Percentiles rank a stretch among this genome's conserved stretches.
These are phyloP conservation scores for Hemerocallis citrina DNA, from an alignment of 106 monocot genomes.

Conservation along the genomic window DNA sequence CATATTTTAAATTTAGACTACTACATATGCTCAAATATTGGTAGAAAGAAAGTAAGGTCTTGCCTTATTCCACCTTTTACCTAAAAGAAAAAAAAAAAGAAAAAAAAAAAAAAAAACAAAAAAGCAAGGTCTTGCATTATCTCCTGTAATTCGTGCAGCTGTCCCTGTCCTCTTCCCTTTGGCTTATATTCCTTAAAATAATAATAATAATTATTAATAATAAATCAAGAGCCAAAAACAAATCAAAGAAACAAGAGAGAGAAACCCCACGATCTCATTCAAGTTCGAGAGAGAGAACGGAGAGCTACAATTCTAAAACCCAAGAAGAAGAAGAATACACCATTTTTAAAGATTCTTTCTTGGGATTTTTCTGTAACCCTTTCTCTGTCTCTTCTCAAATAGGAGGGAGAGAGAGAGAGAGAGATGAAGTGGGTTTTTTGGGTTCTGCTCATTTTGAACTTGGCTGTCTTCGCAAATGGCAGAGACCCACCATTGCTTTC, in stretches of 20 bases:
- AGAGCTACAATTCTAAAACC: not conserved
- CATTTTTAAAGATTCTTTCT: not conserved
- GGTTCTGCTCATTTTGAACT: not conserved
- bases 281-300: not conserved
- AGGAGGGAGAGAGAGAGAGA: not conserved
- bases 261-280: not conserved
- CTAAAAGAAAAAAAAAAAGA: too few species aligned
- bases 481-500: slow-evolving; percentile 1
- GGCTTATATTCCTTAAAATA: not conserved
- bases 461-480: not conserved
- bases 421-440: not conserved
- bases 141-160: slow-evolving; percentile 1
- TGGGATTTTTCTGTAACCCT: not conserved
- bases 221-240: not conserved
- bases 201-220: not conserved
- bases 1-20: too few species aligned
- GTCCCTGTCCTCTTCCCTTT: not conserved
- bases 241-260: not conserved
- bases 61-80: too few species aligned
- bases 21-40: too few species aligned
- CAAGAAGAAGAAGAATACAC: not conserved
- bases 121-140: too few species aligned
- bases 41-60: too few species aligned
- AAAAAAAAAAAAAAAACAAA: too few species aligned
- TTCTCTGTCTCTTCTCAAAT: not conserved